Evolutionary conservation across 305 asterid species (phyloP).

Genomic region (Euphrasia arctica): DNA sequence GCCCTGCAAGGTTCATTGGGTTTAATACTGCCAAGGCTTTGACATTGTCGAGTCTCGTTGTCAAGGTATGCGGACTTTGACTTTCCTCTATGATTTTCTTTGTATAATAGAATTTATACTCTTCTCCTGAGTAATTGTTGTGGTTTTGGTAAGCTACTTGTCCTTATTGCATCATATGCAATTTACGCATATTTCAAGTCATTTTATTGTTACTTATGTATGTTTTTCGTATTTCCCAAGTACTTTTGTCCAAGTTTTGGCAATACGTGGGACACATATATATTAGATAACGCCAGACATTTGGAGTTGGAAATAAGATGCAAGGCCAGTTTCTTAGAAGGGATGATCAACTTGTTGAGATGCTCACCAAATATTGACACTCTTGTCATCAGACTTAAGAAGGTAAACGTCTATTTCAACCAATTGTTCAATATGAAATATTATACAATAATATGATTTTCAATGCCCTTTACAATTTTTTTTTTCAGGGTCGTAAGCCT

Average conservation of each 20-base stretch:
- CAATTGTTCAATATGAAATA: slow-evolving; percentile 3
- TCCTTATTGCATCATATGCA: slow-evolving; percentile 11
- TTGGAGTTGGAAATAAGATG: slow-evolving; percentile 21
- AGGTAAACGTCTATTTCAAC: slow-evolving; percentile 16
- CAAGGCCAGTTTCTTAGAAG: slow-evolving; percentile 19
- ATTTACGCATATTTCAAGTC: not conserved
- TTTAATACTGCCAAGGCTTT: slow-evolving; percentile 22
- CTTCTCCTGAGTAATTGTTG: no score
- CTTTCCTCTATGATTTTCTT: not conserved
- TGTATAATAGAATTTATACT: no score
- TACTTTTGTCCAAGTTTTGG: slow-evolving; percentile 19
- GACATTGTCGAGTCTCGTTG: slow-evolving; percentile 27
- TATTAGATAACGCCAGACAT: slow-evolving; percentile 20
- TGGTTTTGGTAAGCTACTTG: not conserved
- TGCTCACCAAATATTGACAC: slow-evolving; percentile 21
- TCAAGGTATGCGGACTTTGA: slow-evolving; percentile 23
- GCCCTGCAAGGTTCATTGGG: slow-evolving; percentile 28
- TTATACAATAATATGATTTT: not conserved
- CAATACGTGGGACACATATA: slow-evolving; percentile 10
- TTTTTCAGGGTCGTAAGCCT: slow-evolving; percentile 17
- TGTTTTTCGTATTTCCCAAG: not conserved
- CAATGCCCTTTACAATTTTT: slow-evolving; percentile 1
- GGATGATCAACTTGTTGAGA: slow-evolving; percentile 24
- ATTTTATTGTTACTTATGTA: slow-evolving; percentile 14
- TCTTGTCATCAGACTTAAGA: slow-evolving; percentile 25